Evolutionary conservation across 2,329 filamentous ascomycete genomes (phyloP).

Genomic region (Ophiostoma montium): DNA sequence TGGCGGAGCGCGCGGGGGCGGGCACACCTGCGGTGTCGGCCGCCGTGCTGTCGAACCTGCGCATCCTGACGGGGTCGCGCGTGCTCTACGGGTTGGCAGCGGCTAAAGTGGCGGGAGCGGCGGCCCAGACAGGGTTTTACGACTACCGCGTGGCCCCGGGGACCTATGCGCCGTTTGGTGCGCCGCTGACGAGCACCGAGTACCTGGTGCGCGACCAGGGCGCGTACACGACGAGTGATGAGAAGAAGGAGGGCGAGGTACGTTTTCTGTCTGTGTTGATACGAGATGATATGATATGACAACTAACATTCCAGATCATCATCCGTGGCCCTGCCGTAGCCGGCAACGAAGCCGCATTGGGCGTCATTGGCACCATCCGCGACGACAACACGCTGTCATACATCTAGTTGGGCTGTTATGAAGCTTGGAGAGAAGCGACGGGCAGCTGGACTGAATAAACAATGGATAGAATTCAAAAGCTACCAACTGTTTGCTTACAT

Average conservation of each 20-base stretch:
- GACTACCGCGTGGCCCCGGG: constrained; percentile 28
- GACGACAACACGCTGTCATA: constrained; percentile 61
- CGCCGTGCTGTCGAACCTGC: constrained; percentile 60
- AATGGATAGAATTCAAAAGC: too few species aligned
- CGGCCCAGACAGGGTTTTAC: constrained; percentile 56
- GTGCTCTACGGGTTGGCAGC: constrained; percentile 77
- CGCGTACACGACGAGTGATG: constrained; percentile 48
- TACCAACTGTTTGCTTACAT: too few species aligned
- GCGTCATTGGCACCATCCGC: constrained; percentile 49
- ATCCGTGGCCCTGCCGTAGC: constrained; percentile 62
- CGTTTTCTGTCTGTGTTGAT: constrained; percentile 17
- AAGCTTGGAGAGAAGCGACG: background rate
- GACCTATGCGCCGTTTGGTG: constrained; percentile 56
- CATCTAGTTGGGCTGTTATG: constrained; percentile 17
- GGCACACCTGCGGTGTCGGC: constrained; percentile 51
- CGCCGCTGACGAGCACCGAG: constrained; percentile 68
- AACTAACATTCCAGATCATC: constrained; percentile 37
- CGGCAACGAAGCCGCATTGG: constrained; percentile 48
- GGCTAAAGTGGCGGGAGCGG: constrained; percentile 70
- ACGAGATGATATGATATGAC: constrained; percentile 3
- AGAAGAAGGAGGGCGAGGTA: constrained; percentile 49
- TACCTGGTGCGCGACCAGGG: constrained; percentile 54
- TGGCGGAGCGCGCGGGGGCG: constrained; percentile 57
- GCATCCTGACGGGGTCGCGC: constrained; percentile 65
- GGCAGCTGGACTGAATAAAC: too few species aligned